Percentiles rank a stretch among this genome's conserved stretches.
These are phyloP conservation scores for Hippophae gyantsensis DNA, from an alignment of 306 rosid genomes.

Conservation along the genomic window DNA sequence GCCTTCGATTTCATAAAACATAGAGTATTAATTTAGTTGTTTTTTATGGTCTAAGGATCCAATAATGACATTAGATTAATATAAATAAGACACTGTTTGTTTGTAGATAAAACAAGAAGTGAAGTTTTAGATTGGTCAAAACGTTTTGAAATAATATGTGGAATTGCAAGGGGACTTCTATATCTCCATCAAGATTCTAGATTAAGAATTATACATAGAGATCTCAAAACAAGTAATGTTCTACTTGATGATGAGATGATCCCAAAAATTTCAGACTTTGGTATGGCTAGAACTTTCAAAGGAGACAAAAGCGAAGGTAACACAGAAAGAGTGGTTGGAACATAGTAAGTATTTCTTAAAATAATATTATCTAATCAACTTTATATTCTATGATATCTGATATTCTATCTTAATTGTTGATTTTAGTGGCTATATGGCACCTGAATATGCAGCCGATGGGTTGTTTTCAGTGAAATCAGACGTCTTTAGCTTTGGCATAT, in stretches of 20 bases:
- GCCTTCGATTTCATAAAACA: neutral
- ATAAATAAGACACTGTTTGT: neutral
- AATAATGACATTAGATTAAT: neutral
- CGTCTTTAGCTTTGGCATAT: slow-evolving; percentile 17
- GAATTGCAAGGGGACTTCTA: slow-evolving; percentile 40
- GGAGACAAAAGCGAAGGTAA: slow-evolving; percentile 32
- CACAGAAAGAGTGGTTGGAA: slow-evolving; percentile 42
- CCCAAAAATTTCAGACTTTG: slow-evolving; percentile 53
- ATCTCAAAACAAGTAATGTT: slow-evolving; percentile 43
- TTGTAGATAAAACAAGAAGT: slow-evolving; percentile 19
- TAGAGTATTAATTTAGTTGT: neutral
- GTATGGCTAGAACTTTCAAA: slow-evolving; percentile 36
- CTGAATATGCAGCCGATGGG: slow-evolving; percentile 17
- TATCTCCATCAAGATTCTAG: slow-evolving; percentile 58
- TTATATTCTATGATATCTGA: neutral
- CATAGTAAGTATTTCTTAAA: slow-evolving; percentile 30
- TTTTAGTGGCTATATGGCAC: slow-evolving; percentile 23
- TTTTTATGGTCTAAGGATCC: neutral
- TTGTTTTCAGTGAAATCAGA: slow-evolving; percentile 16
- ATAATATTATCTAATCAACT: too few species aligned
- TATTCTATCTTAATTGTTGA: neutral
- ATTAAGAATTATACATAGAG: slow-evolving; percentile 37
- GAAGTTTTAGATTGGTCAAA: slow-evolving; percentile 23
- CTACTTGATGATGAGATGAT: slow-evolving; percentile 35
- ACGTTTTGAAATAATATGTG: slow-evolving; percentile 40